Evolutionary conservation across 352 stramenopile genomes (phyloP).

Genomic region (Discostella stelligera): DNA sequence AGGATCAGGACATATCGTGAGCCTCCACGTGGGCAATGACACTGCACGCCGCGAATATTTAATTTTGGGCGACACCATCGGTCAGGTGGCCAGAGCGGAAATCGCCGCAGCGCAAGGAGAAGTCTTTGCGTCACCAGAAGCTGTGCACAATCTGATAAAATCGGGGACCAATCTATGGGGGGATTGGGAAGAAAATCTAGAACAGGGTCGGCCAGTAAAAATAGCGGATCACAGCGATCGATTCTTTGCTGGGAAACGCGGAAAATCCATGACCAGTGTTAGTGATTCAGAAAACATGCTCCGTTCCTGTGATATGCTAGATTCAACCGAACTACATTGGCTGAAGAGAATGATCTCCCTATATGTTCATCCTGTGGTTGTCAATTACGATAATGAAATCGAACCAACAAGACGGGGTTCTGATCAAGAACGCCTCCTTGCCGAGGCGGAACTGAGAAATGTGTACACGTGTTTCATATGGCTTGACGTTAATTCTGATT

Average conservation of each 20-base stretch:
- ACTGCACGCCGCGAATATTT: constrained; percentile 63
- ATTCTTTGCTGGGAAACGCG: constrained; percentile 41
- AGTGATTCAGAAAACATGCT: constrained; percentile 32
- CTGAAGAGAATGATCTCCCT: constrained; percentile 54
- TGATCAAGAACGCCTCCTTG: constrained; percentile 37
- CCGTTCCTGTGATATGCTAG: constrained; percentile 40
- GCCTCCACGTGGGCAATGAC: constrained; percentile 61
- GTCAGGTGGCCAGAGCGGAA: constrained; percentile 55
- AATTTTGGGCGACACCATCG: constrained; percentile 64
- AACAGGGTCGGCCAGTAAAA: constrained; percentile 19
- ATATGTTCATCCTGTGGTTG: constrained; percentile 70
- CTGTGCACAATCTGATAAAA: constrained; percentile 25
- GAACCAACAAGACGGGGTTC: constrained; percentile 27
- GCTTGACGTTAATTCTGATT: constrained; percentile 48
- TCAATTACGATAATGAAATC: constrained; percentile 58
- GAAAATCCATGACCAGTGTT: background rate
- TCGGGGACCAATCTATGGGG: background rate
- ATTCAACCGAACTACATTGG: constrained; percentile 38
- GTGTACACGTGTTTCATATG: constrained; percentile 71
- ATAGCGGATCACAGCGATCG: constrained; percentile 41
- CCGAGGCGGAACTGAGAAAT: constrained; percentile 66
- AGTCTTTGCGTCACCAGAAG: constrained; percentile 48
- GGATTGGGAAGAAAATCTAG: constrained; percentile 12
- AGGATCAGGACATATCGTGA: constrained; percentile 50
- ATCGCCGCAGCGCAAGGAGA: constrained; percentile 34